Evolutionary conservation across 768 basidiomycete genomes (phyloP), one percentile per base, ranked within the genome.

Genomic region (Pleurotus platypus): DNA sequence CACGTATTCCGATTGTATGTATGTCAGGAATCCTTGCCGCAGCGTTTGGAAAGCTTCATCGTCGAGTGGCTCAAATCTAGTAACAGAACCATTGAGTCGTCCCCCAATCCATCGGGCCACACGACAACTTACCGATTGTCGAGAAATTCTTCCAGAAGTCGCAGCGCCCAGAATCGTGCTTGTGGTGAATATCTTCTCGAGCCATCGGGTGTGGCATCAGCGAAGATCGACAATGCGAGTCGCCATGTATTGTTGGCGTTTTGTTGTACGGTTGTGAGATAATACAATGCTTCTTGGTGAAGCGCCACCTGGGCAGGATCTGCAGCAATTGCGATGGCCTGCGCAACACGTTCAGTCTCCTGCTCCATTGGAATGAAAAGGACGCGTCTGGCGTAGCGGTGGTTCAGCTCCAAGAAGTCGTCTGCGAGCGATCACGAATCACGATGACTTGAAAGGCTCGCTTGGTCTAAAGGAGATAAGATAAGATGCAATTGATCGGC

Each of bases 1-100:
- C 16, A 93, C 82, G 74, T 90, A 98, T 78, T 97, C 95, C 16
- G 87, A 83, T 69, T 89, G 87, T 58, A 96, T 87, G 67, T 96
- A 97, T 22, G 82, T 76, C 59, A 94, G 72, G 56, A 95, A 72
- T 50, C 89, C 82, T 70, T 89, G 86, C 64, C 90, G 90, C 48
- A 96, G 64, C 20, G 80, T 83, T 63, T 77, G 78, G 66, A 90
- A 91, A 2, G 84, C 78, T 54, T 86, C 86, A 22, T 83, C 78
- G 59, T 90, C 87, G 58, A 92, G 72, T 53, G 79, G 80, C 63
- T 87, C 84, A 60, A 84, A 86, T 62, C 85, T 87, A 60, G 38
- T 51, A 62, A 65, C 63, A 66, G 49, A 66, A 62, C 5, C 61
- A 67, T 30, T 30, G 42, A n/a, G 42, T 45, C 42, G n/a, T 16